Conservation (phyloP, 352 stramenopile genomes). For the Phytophthora ohioensis region DNA sequence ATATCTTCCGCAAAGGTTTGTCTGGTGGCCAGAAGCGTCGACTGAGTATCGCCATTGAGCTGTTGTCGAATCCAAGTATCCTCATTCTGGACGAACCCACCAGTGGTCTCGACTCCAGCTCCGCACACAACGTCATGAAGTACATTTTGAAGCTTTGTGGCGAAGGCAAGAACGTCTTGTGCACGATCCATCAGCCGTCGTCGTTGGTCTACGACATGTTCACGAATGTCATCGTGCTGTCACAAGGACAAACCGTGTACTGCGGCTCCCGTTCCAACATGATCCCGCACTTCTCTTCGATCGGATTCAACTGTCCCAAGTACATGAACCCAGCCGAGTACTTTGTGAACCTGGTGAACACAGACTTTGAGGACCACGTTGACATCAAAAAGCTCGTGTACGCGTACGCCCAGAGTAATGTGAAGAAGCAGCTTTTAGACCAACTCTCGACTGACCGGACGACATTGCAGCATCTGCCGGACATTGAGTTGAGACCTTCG, state of each 20-base stretch:
- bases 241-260: slow-evolving; percentile 79
- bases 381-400: slow-evolving; percentile 36
- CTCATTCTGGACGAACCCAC: slow-evolving; percentile 85
- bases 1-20: slow-evolving; percentile 77
- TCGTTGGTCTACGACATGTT: slow-evolving; percentile 72
- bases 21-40: slow-evolving; percentile 79
- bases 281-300: slow-evolving; percentile 44
- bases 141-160: slow-evolving; percentile 46
- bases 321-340: slow-evolving; percentile 65
- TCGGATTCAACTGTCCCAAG: slow-evolving; percentile 47
- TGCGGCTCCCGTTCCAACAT: slow-evolving; percentile 58
- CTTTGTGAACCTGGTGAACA: slow-evolving; percentile 58
- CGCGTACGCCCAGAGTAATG: slow-evolving; percentile 23
- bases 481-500: slow-evolving; percentile 28
- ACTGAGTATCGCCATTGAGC: slow-evolving; percentile 78
- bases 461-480: slow-evolving; percentile 15
- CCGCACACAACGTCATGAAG: slow-evolving; percentile 60
- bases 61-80: slow-evolving; percentile 71
- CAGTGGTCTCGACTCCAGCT: slow-evolving; percentile 58
- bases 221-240: slow-evolving; percentile 62
- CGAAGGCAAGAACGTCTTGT: slow-evolving; percentile 58
- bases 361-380: slow-evolving; percentile 53
- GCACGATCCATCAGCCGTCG: slow-evolving; percentile 79
- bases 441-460: slow-evolving; percentile 16
- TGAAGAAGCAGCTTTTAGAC: slow-evolving; percentile 32